A percentile compares a stretch with the other conserved stretches of the same genome.
phyloP scores from a whole-genome alignment of 257 asterid species.

The Agastache rugosa region DNA sequence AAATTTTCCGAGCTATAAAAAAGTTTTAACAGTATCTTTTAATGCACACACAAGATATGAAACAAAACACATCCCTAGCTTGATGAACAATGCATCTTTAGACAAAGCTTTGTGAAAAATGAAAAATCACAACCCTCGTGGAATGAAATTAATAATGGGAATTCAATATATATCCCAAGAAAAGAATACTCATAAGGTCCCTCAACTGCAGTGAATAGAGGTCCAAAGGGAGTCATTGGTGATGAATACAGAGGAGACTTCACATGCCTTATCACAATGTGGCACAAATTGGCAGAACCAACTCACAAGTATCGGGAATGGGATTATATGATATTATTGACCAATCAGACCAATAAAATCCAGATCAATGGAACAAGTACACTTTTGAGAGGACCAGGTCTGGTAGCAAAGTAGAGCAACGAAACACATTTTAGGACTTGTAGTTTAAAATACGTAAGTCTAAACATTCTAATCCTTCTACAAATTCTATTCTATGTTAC shows the following conservation, averaged over 20 bases:
- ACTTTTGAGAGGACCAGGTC: not conserved
- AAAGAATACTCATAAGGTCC: not conserved
- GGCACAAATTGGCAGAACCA: not conserved
- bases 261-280: not conserved
- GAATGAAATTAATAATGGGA: not conserved
- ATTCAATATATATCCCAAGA: not conserved
- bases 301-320: not conserved
- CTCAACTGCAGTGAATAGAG: not conserved
- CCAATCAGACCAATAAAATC: not conserved
- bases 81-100: not conserved
- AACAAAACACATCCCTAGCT: not conserved
- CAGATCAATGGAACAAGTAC: constrained; percentile 15
- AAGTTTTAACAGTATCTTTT: not conserved
- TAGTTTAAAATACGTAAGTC: not conserved
- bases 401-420: not conserved
- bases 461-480: constrained; percentile 1
- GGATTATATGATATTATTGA: not conserved
- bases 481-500: too few relatives aligned
- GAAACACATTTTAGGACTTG: not conserved
- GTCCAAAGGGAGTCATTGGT: not conserved
- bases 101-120: too few relatives aligned
- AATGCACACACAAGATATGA: not conserved
- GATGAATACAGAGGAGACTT: not conserved
- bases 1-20: not conserved
- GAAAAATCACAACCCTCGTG: not conserved